Conservation (phyloP, 805 yeast genomes). For the Suhomyces tanzawaensis region DNA sequence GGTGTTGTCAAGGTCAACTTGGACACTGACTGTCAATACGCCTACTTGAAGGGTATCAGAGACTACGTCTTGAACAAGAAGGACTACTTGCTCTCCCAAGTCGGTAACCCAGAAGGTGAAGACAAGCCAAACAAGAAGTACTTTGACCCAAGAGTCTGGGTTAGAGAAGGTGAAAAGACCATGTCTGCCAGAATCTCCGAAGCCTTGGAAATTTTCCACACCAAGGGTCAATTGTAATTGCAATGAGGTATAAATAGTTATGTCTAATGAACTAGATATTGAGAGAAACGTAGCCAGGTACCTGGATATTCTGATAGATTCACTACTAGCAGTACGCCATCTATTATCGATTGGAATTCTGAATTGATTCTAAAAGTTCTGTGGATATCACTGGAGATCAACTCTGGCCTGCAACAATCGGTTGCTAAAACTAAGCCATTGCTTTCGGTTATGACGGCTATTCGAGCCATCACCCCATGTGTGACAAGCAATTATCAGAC, state of each 20-base stretch:
- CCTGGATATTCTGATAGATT: no score
- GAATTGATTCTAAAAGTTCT: no score
- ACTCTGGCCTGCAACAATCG: no score
- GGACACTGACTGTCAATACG: constrained; percentile 99
- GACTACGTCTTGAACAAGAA: constrained; percentile 94
- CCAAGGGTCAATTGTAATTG: constrained; percentile 56
- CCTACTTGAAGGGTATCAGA: constrained; percentile 95
- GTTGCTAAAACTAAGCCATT: no score
- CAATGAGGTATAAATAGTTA: background rate
- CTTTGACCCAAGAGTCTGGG: constrained; percentile 99
- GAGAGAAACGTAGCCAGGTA: no score
- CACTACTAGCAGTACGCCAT: no score
- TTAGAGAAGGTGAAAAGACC: constrained; percentile 99
- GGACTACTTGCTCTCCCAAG: constrained; percentile 85
- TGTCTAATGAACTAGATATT: constrained; percentile 3
- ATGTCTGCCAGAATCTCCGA: constrained; percentile 82
- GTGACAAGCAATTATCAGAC: no score
- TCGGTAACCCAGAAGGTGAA: constrained; percentile 99
- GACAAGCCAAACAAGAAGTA: constrained; percentile 99
- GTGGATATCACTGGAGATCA: no score
- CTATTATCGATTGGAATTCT: no score
- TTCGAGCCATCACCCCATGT: no score
- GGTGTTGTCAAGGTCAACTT: constrained; percentile 99
- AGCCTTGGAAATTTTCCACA: constrained; percentile 85
- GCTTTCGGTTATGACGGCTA: no score